A percentile compares a stretch with the other conserved stretches of the same genome.
phyloP scores from a whole-genome alignment of 371 early-diverging fungal genomes.

The Globomyces sp. region DNA sequence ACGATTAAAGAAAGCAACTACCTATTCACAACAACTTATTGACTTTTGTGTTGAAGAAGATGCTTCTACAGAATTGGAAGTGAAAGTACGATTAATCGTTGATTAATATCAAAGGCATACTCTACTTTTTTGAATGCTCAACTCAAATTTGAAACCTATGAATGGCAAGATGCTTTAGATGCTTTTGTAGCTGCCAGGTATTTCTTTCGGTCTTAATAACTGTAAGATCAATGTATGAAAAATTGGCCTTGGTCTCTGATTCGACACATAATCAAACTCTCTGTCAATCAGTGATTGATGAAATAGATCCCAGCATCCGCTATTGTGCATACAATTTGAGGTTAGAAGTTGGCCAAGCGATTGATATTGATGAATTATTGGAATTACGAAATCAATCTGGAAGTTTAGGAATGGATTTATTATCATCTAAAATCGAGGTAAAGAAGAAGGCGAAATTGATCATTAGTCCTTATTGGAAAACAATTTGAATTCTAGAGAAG shows the following conservation, averaged over 20 bases:
- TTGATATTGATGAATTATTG: conserved; percentile 54
- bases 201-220: too few relatives aligned
- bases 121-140: conserved; percentile 66
- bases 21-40: conserved; percentile 53
- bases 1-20: conserved; percentile 62
- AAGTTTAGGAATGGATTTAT: conserved; percentile 18
- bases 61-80: conserved; percentile 56
- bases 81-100: conserved; percentile 40
- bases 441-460: background rate
- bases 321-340: conserved; percentile 76
- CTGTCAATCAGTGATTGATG: conserved; percentile 69
- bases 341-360: conserved; percentile 35
- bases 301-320: conserved; percentile 76
- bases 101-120: conserved; percentile 42
- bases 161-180: conserved; percentile 69
- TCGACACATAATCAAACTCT: conserved; percentile 41
- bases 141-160: conserved; percentile 62
- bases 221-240: conserved; percentile 55
- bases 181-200: conserved; percentile 60
- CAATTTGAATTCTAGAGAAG: conserved; percentile 20
- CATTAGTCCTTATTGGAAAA: background rate
- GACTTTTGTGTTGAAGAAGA: conserved; percentile 34
- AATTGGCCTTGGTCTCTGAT: conserved; percentile 45
- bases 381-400: conserved; percentile 32
- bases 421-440: conserved; percentile 25